Evolutionary conservation across 163 green algal genomes (phyloP), one percentile per base, ranked within the genome.

Genomic region (Volvox carteri): DNA sequence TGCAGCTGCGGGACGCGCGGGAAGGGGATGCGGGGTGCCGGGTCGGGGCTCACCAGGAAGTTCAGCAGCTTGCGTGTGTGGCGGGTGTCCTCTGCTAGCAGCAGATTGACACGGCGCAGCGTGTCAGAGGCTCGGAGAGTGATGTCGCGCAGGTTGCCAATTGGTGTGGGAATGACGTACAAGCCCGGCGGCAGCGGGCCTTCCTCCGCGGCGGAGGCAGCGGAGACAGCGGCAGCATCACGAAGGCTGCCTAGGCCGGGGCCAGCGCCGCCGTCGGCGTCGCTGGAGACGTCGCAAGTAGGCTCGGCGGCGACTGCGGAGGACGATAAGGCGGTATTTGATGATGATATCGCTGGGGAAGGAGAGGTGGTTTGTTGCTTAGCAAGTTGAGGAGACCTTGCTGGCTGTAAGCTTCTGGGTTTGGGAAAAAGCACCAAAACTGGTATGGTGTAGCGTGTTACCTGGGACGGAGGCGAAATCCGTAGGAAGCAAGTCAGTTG

Each of bases 31-130:
- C n/a, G n/a, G n/a, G n/a, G n/a, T n/a, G n/a, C n/a, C n/a, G n/a
- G n/a, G n/a, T n/a, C n/a, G n/a, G 54, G 19, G 0, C 78, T 7
- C 25, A 86, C 78, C 78, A 86, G 37, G 78, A 84, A 50, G 33
- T 86, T 85, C 33, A 98, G 92, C 85, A 99, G 95, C 89, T 96
- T 95, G 2, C 91, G 60, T 0, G 92, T 98, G 86, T 96, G 95
- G 0, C 97, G 89, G 9, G 97, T 98, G 91, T 99, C 97, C 89
- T 99, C 97, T 18, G 91, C 95, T 28, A 96, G 86, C 5, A 97
- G 86, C 39, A 90, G 77, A 79, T 89, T 89, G 1, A 87, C 94
- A 0, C 78, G 73, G 12, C 85, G 78, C 58, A 99, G 90, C 19
- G 97, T 92, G 9, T 90, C 88, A 1, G 97, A 72, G 4, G 96